Evolutionary conservation across 331 rosid species (phyloP), one percentile per base, ranked within the genome.

Genomic region (Malus hybrid): DNA sequence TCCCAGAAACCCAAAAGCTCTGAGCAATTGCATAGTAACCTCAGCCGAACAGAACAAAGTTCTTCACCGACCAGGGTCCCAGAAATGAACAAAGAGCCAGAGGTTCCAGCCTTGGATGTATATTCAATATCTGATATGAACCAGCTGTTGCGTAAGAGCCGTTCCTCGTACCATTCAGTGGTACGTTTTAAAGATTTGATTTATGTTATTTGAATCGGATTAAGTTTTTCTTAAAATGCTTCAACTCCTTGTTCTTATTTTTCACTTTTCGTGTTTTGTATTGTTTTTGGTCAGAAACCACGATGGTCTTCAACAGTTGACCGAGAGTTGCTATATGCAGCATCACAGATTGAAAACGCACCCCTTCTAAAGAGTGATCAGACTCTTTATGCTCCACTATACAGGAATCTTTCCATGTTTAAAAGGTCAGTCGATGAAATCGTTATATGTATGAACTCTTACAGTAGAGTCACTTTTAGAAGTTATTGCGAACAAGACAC

Each of bases 41-140:
- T 67, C 65, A 34, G 44, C 22, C 68, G 18, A 19, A 12, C 39
- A 3, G 70, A 62, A 65, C 78, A 72, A 16, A 64, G 14, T 39
- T 75, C 86, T 72, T 44, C 86, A 6, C 16, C 5, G 50, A 62
- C 69, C 34, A 29, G 74, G 29, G 79, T 70, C 77, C 81, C 87
- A 36, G 59, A 77, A 76, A 54, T 70, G 73, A 82, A 56, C 20
- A 81, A 84, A 65, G 80, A 15, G 80, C 79, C 85, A 15, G 78
- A 61, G 75, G 83, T 64, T 71, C 88, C 79, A 34, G 75, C 81
- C 10, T 79, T 85, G 67, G 85, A 65, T 57, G 85, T 91, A 29
- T 84, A 91, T 81, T 42, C 96, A 13, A 69, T 93, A 62, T 83
- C 94, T 3, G 91, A 88, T 80, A 91, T 93, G 98, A 85, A 91